Evolutionary conservation across 2,329 filamentous ascomycete species (phyloP), one percentile per base, ranked within the genome.

Genomic region (Beauveria australis): DNA sequence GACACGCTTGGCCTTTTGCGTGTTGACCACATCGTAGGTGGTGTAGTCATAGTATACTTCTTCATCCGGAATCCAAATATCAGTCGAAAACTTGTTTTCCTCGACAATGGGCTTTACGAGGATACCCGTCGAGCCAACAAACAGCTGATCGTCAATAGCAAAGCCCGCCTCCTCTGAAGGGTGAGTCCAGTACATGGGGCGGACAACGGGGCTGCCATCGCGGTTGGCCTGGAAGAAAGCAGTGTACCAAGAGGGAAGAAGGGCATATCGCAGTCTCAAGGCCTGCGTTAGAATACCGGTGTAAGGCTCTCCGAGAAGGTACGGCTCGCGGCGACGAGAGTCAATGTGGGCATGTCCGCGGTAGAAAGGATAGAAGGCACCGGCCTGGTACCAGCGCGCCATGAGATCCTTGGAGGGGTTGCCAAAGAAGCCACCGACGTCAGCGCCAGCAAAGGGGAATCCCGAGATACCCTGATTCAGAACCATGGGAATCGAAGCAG

Each of bases 361-460:
- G 89, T 97, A 96, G 79, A 97, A 99, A 8, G 94, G 94, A 73
- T 97, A 97, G 80, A 96, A 99, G 60, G 91, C 90, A 64, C 94
- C 94, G 40, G 92, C 86, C 75, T 99, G 94, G 75, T 96, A 99
- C 94, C 94, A 99, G 44, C 94, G 87, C 12, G 90, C 89, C 67
- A 96, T 82, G 24, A 99, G 83, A 63, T 99, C 93, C 70, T 92
- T 92, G 68, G 89, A 89, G 0, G 94, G 94, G 75, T 99, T 97
- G 60, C 94, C 93, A 69, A 99, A 99, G 81, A 99, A 99, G 30
- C 94, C 94, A 61, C 92, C 94, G 54, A 99, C 92, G 75, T 99
- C 94, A 57, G 94, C 94, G 60, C 94, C 94, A 0, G 91, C 86
- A 70, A 97, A 97, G 12, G 94, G 94, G 74, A 89, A 97, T 8